Percentiles rank a stretch among this genome's conserved stretches.
Evolutionary conservation across 2,329 filamentous ascomycete species (phyloP).

Genomic region (Calonectria pseudoreteaudii): DNA sequence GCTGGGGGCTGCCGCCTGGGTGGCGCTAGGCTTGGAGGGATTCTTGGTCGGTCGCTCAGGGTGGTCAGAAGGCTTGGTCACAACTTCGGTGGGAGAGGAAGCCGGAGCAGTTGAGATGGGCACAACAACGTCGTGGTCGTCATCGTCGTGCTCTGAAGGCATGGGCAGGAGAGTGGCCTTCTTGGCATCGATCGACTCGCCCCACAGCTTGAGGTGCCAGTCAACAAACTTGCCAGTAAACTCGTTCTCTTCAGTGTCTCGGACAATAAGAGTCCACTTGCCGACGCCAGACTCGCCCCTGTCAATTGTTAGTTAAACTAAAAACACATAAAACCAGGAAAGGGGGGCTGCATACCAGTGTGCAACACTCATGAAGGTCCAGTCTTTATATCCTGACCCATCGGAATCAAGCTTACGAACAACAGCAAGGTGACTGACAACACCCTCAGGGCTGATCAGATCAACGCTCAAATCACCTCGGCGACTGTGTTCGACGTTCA

Average conservation of each 20-base stretch:
- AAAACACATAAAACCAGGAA: background rate
- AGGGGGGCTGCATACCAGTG: constrained; percentile 77
- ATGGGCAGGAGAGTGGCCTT: constrained; percentile 83
- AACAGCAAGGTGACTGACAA: constrained; percentile 86
- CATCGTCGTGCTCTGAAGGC: constrained; percentile 85
- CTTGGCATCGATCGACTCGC: constrained; percentile 81
- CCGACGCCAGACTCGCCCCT: constrained; percentile 91
- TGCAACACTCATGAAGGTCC: constrained; percentile 99
- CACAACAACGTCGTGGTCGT: constrained; percentile 78
- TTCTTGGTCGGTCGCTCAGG: constrained; percentile 71
- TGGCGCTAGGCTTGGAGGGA: constrained; percentile 51
- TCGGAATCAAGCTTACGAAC: constrained; percentile 77
- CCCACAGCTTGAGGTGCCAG: constrained; percentile 96
- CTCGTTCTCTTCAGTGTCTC: constrained; percentile 84
- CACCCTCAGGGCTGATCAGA: constrained; percentile 82
- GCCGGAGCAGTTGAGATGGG: constrained; percentile 58
- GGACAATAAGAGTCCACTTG: constrained; percentile 91
- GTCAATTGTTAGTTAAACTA: constrained; percentile 44
- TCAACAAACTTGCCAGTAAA: constrained; percentile 84
- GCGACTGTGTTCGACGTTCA: constrained; percentile 91
- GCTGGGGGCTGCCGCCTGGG: constrained; percentile 44
- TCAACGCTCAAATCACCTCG: constrained; percentile 95
- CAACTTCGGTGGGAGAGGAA: constrained; percentile 55
- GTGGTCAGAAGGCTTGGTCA: constrained; percentile 69
- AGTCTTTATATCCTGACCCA: constrained; percentile 83